phyloP scores from a whole-genome alignment of 441 rosid species.

The Jatropha podagrica region DNA sequence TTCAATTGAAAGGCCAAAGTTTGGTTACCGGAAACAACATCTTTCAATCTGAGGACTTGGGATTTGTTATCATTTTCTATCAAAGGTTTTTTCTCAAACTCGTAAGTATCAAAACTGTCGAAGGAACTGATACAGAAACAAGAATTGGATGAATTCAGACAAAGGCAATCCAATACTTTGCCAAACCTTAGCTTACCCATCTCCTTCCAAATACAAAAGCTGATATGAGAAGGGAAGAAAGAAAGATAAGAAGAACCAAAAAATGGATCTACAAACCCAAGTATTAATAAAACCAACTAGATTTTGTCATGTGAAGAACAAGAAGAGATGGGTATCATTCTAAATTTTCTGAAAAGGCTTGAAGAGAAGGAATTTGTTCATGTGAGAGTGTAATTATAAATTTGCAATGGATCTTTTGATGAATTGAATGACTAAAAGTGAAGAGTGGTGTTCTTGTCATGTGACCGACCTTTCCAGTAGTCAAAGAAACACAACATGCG shows the following conservation, averaged over 20 bases:
- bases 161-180: slow-evolving; percentile 64
- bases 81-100: slow-evolving; percentile 49
- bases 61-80: slow-evolving; percentile 29
- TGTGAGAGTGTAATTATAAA: slow-evolving; percentile 14
- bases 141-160: slow-evolving; percentile 48
- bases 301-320: slow-evolving; percentile 33
- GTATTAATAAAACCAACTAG: slow-evolving; percentile 23
- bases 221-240: neutral
- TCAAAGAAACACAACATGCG: slow-evolving; percentile 17
- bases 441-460: slow-evolving; percentile 5
- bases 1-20: slow-evolving; percentile 83
- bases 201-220: slow-evolving; percentile 12
- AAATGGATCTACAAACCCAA: neutral
- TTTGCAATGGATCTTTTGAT: slow-evolving; percentile 11
- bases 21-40: slow-evolving; percentile 57
- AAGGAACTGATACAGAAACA: slow-evolving; percentile 62
- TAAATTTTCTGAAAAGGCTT: slow-evolving; percentile 10
- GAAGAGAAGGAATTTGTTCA: slow-evolving; percentile 3
- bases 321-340: neutral
- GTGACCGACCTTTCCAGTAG: slow-evolving; percentile 17
- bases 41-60: slow-evolving; percentile 44
- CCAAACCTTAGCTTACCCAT: slow-evolving; percentile 73
- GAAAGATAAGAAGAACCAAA: neutral
- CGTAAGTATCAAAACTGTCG: slow-evolving; percentile 36
- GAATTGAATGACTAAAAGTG: slow-evolving; percentile 3